These are phyloP conservation scores for Paramecium caudatum DNA, from an alignment of 73 alveolate species.

Conservation along the genomic window DNA sequence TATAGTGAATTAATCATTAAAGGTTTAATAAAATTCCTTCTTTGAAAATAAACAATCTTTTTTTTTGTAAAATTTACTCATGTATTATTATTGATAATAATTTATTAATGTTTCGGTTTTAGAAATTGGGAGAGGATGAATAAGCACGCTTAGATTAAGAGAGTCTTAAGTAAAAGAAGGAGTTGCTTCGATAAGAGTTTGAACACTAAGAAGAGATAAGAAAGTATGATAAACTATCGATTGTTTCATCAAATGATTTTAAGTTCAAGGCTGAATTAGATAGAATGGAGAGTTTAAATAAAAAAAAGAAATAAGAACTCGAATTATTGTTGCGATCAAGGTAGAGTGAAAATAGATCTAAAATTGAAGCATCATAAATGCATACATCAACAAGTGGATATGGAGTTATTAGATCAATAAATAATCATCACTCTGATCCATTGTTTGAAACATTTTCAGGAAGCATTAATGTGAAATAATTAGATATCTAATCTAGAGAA, in stretches of 20 bases:
- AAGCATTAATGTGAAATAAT: background rate
- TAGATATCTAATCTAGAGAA: background rate
- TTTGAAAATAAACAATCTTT: background rate
- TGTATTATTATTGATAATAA: background rate
- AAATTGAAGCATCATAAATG: conserved; percentile 5
- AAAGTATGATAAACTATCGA: conserved; percentile 43
- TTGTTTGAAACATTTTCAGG: conserved; percentile 38
- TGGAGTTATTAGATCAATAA: conserved; percentile 37
- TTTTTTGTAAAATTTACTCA: background rate
- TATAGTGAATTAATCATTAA: background rate
- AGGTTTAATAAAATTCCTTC: background rate
- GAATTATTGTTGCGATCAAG: background rate
- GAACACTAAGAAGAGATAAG: conserved; percentile 64
- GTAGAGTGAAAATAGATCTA: background rate
- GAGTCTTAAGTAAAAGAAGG: conserved; percentile 55
- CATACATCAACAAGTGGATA: background rate
- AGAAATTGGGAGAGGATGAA: conserved; percentile 56
- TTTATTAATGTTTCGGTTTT: background rate
- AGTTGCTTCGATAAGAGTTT: conserved; percentile 32
- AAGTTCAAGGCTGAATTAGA: conserved; percentile 66
- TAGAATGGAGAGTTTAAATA: conserved; percentile 15
- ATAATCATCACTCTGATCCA: conserved; percentile 61
- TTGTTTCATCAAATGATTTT: conserved; percentile 32
- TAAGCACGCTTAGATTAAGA: conserved; percentile 38
- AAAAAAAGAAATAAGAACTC: conserved; percentile 8